Conservation (phyloP, 2,329 filamentous ascomycete species). For the Fusarium proliferatum region DNA sequence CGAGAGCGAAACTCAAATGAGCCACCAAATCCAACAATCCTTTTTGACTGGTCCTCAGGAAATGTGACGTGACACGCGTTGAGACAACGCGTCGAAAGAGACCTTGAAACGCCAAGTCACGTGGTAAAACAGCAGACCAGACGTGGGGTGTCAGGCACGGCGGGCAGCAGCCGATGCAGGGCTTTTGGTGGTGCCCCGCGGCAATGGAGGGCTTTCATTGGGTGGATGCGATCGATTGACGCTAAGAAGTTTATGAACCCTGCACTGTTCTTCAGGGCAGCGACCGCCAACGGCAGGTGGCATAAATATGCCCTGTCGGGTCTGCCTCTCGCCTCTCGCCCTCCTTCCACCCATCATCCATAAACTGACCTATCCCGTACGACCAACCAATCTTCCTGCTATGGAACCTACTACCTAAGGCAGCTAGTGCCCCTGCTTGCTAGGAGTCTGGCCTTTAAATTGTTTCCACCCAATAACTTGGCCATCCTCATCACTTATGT, state of each 20-base stretch:
- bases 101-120: conserved; percentile 16
- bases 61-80: conserved; percentile 23
- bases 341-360: not conserved
- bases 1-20: not conserved
- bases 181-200: conserved; percentile 48
- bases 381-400: not conserved
- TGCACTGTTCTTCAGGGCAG: conserved; percentile 40
- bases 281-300: conserved; percentile 31
- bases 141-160: conserved; percentile 43
- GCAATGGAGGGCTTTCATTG: conserved; percentile 37
- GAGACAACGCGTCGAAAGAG: conserved; percentile 12
- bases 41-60: not conserved
- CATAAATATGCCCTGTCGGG: conserved; percentile 33
- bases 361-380: not conserved
- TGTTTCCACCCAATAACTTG: conserved; percentile 14
- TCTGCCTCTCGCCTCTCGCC: conserved; percentile 1
- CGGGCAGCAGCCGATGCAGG: conserved; percentile 49
- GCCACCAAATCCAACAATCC: not conserved
- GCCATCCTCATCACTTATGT: not conserved
- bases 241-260: conserved; percentile 27
- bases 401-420: not conserved
- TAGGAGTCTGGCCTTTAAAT: conserved; percentile 10
- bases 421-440: conserved; percentile 6
- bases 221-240: conserved; percentile 1
- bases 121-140: conserved; percentile 43